These are phyloP conservation scores for Torulaspora franciscae DNA, from an alignment of 805 yeast genomes.

Conservation along the genomic window DNA sequence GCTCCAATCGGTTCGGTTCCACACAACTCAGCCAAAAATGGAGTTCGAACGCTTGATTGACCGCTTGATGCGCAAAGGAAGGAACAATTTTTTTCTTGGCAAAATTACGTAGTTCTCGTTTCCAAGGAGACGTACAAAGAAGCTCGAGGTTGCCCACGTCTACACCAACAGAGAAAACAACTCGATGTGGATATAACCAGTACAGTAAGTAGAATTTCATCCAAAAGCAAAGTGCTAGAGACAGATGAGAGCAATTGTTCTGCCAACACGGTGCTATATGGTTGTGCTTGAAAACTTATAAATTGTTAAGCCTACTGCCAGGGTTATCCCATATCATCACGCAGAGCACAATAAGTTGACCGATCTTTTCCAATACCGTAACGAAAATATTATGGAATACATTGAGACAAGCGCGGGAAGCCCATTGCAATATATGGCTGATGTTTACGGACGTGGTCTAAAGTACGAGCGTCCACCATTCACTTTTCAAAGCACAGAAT, in stretches of 20 bases:
- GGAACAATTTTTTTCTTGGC: conserved; percentile 1
- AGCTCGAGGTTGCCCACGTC: background rate
- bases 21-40: too few species aligned
- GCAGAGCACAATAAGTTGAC: background rate
- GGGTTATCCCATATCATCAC: background rate
- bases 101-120: background rate
- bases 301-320: background rate
- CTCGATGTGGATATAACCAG: background rate
- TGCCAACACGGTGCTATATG: too few species aligned
- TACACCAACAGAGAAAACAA: background rate
- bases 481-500: conserved; percentile 13
- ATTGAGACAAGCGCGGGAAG: conserved; percentile 12
- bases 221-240: too few species aligned
- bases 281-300: too few species aligned
- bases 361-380: background rate
- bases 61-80: background rate
- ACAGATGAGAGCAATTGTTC: too few species aligned
- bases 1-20: too few species aligned
- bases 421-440: conserved; percentile 16
- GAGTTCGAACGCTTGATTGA: too few species aligned
- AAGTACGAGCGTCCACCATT: conserved; percentile 16
- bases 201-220: background rate
- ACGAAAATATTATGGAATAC: conserved; percentile 8
- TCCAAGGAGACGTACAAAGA: background rate
- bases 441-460: conserved; percentile 14